A percentile compares a stretch with the other conserved stretches of the same genome.
phyloP scores from a whole-genome alignment of 176 grass and related monocot genomes.

The Juncus inflexus region DNA sequence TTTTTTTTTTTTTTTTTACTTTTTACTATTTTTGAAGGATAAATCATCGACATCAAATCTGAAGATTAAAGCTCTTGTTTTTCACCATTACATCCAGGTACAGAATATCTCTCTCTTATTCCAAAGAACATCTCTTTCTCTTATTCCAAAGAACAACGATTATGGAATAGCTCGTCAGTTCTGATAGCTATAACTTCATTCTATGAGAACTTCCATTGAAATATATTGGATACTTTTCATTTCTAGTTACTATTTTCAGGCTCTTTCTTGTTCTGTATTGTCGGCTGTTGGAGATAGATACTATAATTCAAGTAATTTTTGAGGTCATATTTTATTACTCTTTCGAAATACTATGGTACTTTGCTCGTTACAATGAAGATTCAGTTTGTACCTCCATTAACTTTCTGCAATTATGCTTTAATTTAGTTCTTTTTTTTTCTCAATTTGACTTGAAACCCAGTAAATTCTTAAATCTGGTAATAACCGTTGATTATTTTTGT shows the following conservation, averaged over 20 bases:
- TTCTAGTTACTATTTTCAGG: constrained; percentile 43
- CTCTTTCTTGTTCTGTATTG: constrained; percentile 82
- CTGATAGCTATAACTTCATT: constrained; percentile 3
- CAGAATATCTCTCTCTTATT: background rate
- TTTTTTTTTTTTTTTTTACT: constrained; percentile 2
- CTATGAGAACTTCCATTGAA: background rate
- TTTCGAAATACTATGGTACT: background rate
- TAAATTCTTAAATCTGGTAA: too few relatives aligned
- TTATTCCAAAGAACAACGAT: too few relatives aligned
- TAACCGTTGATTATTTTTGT: too few relatives aligned
- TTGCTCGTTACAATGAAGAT: constrained; percentile 17
- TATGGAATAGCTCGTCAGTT: background rate
- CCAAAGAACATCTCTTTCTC: too few relatives aligned
- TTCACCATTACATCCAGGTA: constrained; percentile 93
- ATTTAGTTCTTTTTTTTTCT: background rate
- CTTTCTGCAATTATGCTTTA: constrained; percentile 8
- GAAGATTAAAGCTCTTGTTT: constrained; percentile 97
- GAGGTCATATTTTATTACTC: constrained; percentile 46
- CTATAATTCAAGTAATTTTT: constrained; percentile 81
- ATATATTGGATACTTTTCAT: background rate
- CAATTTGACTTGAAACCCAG: too few relatives aligned
- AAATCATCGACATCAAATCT: constrained; percentile 96
- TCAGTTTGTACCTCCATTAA: background rate
- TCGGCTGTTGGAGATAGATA: constrained; percentile 96
- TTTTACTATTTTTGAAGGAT: constrained; percentile 52